These are phyloP conservation scores for Jatropha curcas DNA, from an alignment of 345 rosid species.

Conservation along the genomic window DNA sequence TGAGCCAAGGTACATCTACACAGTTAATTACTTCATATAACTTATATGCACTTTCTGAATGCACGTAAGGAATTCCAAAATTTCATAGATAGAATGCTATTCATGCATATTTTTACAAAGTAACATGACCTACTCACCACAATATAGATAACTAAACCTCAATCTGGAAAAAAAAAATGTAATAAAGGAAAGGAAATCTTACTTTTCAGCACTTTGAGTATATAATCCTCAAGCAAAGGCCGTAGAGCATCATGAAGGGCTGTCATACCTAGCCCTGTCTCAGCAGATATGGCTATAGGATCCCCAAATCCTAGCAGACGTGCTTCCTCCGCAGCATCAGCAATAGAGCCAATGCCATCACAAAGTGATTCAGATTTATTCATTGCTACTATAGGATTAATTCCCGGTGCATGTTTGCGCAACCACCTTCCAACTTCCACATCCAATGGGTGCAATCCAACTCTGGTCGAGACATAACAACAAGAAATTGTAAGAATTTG, in stretches of 20 bases:
- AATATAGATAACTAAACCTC: not conserved
- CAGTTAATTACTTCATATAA: not conserved
- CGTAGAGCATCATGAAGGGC: conserved; percentile 72
- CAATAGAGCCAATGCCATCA: conserved; percentile 54
- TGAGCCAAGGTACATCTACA: not conserved
- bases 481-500: conserved; percentile 11
- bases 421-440: conserved; percentile 94
- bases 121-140: not conserved
- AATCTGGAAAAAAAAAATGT: not conserved
- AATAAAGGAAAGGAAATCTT: conserved; percentile 14
- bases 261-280: conserved; percentile 93
- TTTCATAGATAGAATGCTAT: too few species aligned
- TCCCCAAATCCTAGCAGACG: conserved; percentile 78
- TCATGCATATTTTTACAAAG: too few species aligned
- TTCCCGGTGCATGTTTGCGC: conserved; percentile 71
- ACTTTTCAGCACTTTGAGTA: conserved; percentile 59
- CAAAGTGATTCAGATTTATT: conserved; percentile 83
- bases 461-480: conserved; percentile 40
- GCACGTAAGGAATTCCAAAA: not conserved
- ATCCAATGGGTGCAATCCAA: conserved; percentile 93
- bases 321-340: conserved; percentile 66
- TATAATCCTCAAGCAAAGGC: conserved; percentile 66
- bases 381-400: conserved; percentile 73
- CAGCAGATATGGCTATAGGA: conserved; percentile 89
- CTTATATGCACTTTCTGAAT: not conserved